Evolutionary conservation across 2,329 filamentous ascomycete species (phyloP), one percentile per base, ranked within the genome.

Genomic region (Cercospora zeina): DNA sequence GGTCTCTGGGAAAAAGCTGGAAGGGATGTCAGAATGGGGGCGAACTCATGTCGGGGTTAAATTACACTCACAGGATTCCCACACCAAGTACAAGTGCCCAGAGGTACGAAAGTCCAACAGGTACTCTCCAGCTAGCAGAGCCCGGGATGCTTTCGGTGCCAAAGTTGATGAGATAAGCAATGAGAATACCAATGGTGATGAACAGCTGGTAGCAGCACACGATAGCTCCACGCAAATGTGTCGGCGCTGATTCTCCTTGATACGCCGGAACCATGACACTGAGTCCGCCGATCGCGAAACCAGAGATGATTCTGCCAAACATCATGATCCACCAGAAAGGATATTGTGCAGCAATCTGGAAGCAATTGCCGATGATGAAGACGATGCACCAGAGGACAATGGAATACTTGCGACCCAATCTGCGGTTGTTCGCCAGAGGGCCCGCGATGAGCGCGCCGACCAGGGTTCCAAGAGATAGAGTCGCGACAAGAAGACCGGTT

Each of bases 121-220:
- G 76, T 30, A 81, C 79, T 4, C 79, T 72, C 79, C 79, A 81
- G 3, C 78, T 79, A 2, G 68, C 71, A 13, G 71, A 61, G 39
- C 66, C 62, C 1, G 60, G n/a, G 49, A 77, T 77, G 1, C 71
- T 74, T 65, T 83, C 77, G 7, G 86, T 88, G 4, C 85, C 85
- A 69, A 78, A 88, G 72, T 88, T 86, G 72, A 80, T 77, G 68
- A 76, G 75, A 62, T 76, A 76, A n/a, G 79, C 78, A 36, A 77
- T 70, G 42, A 78, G 85, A 71, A 89, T 88, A 56, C 87, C 87
- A 24, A 88, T 77, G 0, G 86, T 89, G 70, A 89, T 86, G 71
- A 88, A 83, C 3, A 89, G 80, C 77, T 89, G 87, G 73, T 89
- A 89, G 55, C 81, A 83, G 2, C 83, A 81, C 24, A 89, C 81